phyloP scores from a whole-genome alignment of 1,284 basidiomycete species.

The Meira nashicola region DNA sequence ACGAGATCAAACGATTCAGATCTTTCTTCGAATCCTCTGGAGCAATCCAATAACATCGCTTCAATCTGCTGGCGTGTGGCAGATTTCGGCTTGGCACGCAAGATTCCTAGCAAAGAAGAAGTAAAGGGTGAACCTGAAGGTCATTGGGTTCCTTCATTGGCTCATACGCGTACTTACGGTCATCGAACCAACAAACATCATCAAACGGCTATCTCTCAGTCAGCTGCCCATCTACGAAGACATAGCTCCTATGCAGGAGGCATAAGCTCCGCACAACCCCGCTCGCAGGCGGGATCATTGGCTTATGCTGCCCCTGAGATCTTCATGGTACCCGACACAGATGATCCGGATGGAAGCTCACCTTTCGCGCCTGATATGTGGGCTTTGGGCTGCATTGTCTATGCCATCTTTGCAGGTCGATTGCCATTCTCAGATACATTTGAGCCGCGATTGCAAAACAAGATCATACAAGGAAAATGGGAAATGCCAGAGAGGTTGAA shows the following conservation, averaged over 20 bases:
- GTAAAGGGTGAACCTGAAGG: background rate
- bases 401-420: slow-evolving; percentile 36
- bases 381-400: slow-evolving; percentile 44
- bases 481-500: slow-evolving; percentile 32
- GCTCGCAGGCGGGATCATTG: slow-evolving; percentile 28
- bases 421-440: slow-evolving; percentile 41
- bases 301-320: slow-evolving; percentile 39
- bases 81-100: slow-evolving; percentile 72
- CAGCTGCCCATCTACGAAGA: background rate
- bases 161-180: background rate
- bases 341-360: slow-evolving; percentile 17
- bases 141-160: too few species aligned
- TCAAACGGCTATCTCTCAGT: background rate
- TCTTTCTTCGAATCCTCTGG: background rate
- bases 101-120: background rate
- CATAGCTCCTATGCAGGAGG: background rate
- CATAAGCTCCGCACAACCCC: too few species aligned
- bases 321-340: slow-evolving; percentile 23
- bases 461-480: slow-evolving; percentile 44
- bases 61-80: slow-evolving; percentile 55
- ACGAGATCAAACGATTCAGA: background rate
- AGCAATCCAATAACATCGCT: background rate
- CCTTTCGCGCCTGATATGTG: slow-evolving; percentile 45
- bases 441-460: slow-evolving; percentile 42
- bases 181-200: background rate